These are phyloP conservation scores for Globisporangium paroecandrum DNA, from an alignment of 352 stramenopile species.

Conservation along the genomic window DNA sequence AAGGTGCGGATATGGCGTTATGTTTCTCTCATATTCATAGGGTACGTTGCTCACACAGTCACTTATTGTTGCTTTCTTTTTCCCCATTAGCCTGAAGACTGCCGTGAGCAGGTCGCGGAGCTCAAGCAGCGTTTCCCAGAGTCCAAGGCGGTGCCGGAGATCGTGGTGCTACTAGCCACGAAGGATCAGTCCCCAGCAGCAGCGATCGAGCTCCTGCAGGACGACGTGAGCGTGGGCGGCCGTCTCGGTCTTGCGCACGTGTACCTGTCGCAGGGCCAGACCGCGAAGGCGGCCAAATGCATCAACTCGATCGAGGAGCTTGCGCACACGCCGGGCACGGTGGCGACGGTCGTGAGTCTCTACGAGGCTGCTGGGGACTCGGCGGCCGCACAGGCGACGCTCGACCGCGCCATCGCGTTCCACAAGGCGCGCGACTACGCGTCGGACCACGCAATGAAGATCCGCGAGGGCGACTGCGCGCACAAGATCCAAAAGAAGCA, in stretches of 20 bases:
- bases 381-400: constrained; percentile 42
- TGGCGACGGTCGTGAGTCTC: constrained; percentile 75
- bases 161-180: constrained; percentile 62
- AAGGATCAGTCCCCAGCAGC: constrained; percentile 58
- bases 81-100: constrained; percentile 55
- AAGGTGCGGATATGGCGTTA: constrained; percentile 34
- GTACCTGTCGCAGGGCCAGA: constrained; percentile 48
- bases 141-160: constrained; percentile 51
- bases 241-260: constrained; percentile 69
- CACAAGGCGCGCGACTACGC: constrained; percentile 53
- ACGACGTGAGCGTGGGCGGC: constrained; percentile 51
- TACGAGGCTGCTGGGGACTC: constrained; percentile 65
- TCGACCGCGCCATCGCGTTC: constrained; percentile 48
- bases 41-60: not conserved
- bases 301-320: constrained; percentile 63
- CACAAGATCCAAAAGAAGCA: constrained; percentile 81
- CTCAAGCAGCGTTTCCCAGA: constrained; percentile 64
- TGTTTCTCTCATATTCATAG: not conserved
- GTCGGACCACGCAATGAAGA: constrained; percentile 58
- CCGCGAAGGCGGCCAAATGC: constrained; percentile 38
- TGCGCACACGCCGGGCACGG: constrained; percentile 62
- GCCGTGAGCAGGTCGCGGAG: constrained; percentile 38
- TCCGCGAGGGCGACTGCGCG: constrained; percentile 75
- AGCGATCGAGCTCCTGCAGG: constrained; percentile 45
- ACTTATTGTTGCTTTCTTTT: not conserved